Evolutionary conservation across 192 early-diverging fungal species (phyloP).

Genomic region (Chytriomyces sp.): DNA sequence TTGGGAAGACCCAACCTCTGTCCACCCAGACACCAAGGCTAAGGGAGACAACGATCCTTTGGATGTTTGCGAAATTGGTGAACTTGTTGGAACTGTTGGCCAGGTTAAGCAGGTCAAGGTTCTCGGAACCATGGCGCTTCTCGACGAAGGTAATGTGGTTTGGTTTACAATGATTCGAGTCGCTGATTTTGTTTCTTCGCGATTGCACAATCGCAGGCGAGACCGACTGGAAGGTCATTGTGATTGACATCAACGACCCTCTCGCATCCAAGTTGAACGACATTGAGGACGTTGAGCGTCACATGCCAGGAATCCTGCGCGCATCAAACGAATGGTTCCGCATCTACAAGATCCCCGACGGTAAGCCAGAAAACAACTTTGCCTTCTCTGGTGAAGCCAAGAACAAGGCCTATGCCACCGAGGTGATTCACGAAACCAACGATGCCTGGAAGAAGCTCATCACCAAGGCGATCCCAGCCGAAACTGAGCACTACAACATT

Average conservation of each 20-base stretch:
- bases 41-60: conserved; percentile 97
- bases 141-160: conserved; percentile 80
- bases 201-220: conserved; percentile 52
- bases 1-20: conserved; percentile 95
- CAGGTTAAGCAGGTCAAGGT: conserved; percentile 99
- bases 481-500: conserved; percentile 78
- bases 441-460: conserved; percentile 93
- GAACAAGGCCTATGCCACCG: conserved; percentile 82
- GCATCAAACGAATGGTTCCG: conserved; percentile 99
- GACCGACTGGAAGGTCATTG: conserved; percentile 99
- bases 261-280: conserved; percentile 96
- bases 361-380: conserved; percentile 99
- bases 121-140: conserved; percentile 96
- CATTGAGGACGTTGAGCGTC: conserved; percentile 98
- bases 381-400: conserved; percentile 86
- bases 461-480: conserved; percentile 61
- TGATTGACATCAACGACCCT: conserved; percentile 97
- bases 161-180: conserved; percentile 17
- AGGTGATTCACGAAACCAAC: conserved; percentile 89
- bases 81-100: conserved; percentile 86
- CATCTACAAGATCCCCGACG: conserved; percentile 99
- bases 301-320: conserved; percentile 92
- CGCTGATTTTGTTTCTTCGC: conserved; percentile 22
- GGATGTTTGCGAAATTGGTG: conserved; percentile 98
- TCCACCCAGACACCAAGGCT: conserved; percentile 92